Evolutionary conservation across 2,329 filamentous ascomycete species (phyloP), one percentile per base, ranked within the genome.

Genomic region (Magnaporthiopsis poae): DNA sequence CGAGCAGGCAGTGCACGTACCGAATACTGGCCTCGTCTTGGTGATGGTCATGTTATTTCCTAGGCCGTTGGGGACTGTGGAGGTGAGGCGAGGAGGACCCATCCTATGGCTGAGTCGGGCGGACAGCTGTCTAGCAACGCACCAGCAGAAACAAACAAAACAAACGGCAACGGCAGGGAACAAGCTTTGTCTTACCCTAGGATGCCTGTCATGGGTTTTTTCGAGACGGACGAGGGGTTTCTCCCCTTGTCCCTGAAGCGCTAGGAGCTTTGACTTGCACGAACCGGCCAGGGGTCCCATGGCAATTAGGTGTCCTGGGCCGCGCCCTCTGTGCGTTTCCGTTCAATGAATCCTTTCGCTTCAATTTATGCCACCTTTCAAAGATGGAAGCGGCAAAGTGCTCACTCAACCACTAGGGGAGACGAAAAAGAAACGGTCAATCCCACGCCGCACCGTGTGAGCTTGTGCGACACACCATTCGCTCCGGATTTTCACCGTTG

Each of bases 191-290:
- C 33, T 7, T 15, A 36, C 33, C 21, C 61, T 62, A 13, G 21
- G 29, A 27, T 39, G 61, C 33, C 61, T 33, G 61, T 27, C 29
- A 62, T 36, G 60, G 60, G 60, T 36, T 62, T 36, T 62, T 62
- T 62, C 31, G 29, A 31, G 21, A 33, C 12, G 27, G 61, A 33
- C 31, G 33, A 31, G 31, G 31, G 31, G 31, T 7, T 4, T 13
- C 61, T 11, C 15, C 61, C 61, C 27, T 62, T 56, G 46, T 25
- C 46, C 15, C 46, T 56, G 46, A 56, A 56, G 46, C 21, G 61
- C 33, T 39, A 15, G 33, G 35, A 31, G 61, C 61, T 62, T 62
- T 62, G 61, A 62, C 61, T 27, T 25, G 46, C 1, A 56, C 13
- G 46, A 56, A 25, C 46, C 46, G 21, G 9, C 46, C n/a, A 56